phyloP scores from a whole-genome alignment of 1,284 basidiomycete species.

The Bondarzewia mesenterica region DNA sequence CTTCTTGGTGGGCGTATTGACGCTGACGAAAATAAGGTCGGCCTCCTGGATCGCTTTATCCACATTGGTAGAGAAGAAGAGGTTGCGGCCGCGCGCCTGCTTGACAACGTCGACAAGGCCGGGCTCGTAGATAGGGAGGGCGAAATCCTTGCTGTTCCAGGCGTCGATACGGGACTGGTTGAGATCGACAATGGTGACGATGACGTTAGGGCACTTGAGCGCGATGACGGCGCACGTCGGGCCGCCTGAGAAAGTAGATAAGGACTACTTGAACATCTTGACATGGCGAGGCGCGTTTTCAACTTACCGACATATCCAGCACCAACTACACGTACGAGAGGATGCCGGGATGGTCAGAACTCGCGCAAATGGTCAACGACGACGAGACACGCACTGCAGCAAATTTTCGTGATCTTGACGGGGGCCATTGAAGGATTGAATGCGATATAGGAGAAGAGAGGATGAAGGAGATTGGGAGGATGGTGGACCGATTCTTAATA shows the following conservation, averaged over 20 bases:
- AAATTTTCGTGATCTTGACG: constrained; percentile 77
- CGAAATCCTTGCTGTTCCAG: constrained; percentile 81
- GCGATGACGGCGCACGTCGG: constrained; percentile 94
- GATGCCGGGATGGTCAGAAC: constrained; percentile 11
- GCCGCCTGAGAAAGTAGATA: constrained; percentile 47
- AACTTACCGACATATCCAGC: constrained; percentile 91
- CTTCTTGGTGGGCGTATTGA: constrained; percentile 99
- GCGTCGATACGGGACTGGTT: constrained; percentile 93
- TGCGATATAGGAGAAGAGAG: background rate
- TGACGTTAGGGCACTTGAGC: constrained; percentile 90
- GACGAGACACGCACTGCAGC: constrained; percentile 69
- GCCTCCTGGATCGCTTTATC: constrained; percentile 91
- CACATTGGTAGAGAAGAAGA: constrained; percentile 96
- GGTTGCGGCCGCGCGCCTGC: constrained; percentile 83
- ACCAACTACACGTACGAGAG: constrained; percentile 52
- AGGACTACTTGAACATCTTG: background rate
- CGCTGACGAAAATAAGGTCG: constrained; percentile 84
- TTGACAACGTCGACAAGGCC: constrained; percentile 93
- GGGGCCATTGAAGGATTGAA: constrained; percentile 41
- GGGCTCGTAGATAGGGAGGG: constrained; percentile 93
- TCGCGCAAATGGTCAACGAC: constrained; percentile 7
- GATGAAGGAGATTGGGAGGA: constrained; percentile 7
- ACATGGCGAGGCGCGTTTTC: background rate
- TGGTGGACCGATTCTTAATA: background rate
- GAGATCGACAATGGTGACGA: constrained; percentile 95